These are phyloP conservation scores for Colletotrichum sp. DNA, from an alignment of 2,329 filamentous ascomycete genomes.

Conservation along the genomic window DNA sequence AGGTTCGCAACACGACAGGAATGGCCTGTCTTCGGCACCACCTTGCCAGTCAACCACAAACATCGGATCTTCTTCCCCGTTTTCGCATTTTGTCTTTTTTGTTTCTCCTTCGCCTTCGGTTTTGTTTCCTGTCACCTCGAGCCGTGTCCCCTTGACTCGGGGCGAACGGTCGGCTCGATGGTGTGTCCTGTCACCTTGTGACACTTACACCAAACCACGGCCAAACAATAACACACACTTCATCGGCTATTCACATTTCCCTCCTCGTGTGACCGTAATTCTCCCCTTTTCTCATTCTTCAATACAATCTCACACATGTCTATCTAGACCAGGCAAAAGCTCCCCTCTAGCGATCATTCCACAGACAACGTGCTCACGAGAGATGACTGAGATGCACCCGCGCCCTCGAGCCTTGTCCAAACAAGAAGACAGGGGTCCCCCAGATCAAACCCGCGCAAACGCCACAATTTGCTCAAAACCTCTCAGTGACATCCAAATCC, in stretches of 20 bases:
- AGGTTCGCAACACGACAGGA: not conserved
- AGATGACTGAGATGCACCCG: not conserved
- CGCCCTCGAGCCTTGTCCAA: not conserved
- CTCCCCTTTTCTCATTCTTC: not conserved
- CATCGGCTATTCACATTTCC: not conserved
- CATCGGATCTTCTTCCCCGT: not conserved
- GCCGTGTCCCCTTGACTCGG: not conserved
- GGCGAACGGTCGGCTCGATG: not conserved
- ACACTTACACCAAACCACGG: not conserved
- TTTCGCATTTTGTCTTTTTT: not conserved
- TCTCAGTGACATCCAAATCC: constrained; percentile 34
- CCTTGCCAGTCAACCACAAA: not conserved
- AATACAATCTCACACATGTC: not conserved
- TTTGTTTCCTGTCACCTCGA: not conserved
- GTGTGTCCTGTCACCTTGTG: not conserved
- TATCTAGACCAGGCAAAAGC: not conserved
- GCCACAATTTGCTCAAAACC: constrained; percentile 56
- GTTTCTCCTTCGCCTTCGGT: not conserved
- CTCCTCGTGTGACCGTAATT: not conserved
- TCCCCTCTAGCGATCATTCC: not conserved
- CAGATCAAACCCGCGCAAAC: constrained; percentile 9
- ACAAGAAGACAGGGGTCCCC: not conserved
- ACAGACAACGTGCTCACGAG: not conserved
- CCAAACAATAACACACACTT: not conserved
- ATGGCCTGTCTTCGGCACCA: not conserved